Evolutionary conservation across 345 rosid species (phyloP).

Genomic region (Erodium maritimum): DNA sequence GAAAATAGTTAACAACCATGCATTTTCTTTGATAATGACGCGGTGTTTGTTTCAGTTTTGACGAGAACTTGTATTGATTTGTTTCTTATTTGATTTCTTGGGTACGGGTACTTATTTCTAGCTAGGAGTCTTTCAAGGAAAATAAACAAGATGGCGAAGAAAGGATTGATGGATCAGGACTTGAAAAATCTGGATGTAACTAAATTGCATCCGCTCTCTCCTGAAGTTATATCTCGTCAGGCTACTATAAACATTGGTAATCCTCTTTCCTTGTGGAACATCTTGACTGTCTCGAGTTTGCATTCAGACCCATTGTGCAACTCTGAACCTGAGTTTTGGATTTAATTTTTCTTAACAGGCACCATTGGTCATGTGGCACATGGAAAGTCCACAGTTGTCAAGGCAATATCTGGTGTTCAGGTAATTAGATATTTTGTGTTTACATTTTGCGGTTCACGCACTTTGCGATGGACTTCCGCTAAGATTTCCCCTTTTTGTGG

Average conservation of each 20-base stretch:
- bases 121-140: not conserved
- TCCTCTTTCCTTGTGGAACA: no score
- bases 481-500: no score
- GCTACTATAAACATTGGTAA: constrained; percentile 73
- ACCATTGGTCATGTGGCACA: constrained; percentile 98
- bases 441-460: not conserved
- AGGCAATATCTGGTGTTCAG: constrained; percentile 96
- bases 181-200: constrained; percentile 71
- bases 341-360: constrained; percentile 9
- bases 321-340: no score
- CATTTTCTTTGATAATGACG: not conserved
- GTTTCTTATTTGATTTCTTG: no score
- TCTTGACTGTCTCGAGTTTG: no score
- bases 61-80: not conserved
- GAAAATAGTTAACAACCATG: not conserved
- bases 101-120: not conserved
- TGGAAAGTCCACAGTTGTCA: constrained; percentile 91
- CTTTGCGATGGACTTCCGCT: not conserved
- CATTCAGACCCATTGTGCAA: no score
- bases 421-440: constrained; percentile 18
- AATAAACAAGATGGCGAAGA: constrained; percentile 53
- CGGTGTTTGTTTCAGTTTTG: not conserved
- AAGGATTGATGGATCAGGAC: constrained; percentile 94
- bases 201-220: constrained; percentile 77
- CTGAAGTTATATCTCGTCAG: constrained; percentile 95